Percentiles rank a stretch among this genome's conserved stretches.
phyloP scores from a whole-genome alignment of 345 rosid genomes.

The Eucalyptus virginea region DNA sequence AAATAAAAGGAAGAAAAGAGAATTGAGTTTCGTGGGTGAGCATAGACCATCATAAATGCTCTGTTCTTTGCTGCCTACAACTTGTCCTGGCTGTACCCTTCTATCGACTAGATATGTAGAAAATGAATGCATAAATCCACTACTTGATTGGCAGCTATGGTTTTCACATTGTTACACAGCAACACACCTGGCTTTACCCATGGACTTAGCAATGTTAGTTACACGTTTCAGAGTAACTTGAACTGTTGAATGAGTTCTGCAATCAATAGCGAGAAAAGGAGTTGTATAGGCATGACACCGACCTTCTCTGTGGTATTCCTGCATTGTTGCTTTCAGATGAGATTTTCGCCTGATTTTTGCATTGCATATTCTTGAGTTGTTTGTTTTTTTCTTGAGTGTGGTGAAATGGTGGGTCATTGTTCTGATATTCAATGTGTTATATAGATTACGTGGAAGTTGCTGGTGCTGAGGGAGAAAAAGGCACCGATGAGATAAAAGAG shows the following conservation, averaged over 20 bases:
- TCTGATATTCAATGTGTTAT: not conserved
- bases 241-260: not conserved
- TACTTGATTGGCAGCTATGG: not conserved
- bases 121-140: not conserved
- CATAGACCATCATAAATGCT: not conserved
- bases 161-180: not conserved
- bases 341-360: not conserved
- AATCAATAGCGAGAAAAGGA: not conserved
- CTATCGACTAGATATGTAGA: not conserved
- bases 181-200: not conserved
- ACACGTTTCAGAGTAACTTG: not conserved
- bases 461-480: conserved; percentile 6
- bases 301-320: not conserved
- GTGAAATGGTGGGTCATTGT: not conserved
- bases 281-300: not conserved
- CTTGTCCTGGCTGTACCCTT: not conserved
- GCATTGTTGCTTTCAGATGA: not conserved
- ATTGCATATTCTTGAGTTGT: not conserved
- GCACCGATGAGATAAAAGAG: conserved; percentile 10
- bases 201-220: not conserved
- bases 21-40: not conserved
- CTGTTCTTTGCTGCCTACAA: not conserved
- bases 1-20: not conserved
- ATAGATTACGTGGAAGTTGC: conserved; percentile 20
- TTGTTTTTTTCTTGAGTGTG: not conserved